These are phyloP conservation scores for Phytophthora podocarpi DNA, from an alignment of 352 stramenopile genomes.

Conservation along the genomic window DNA sequence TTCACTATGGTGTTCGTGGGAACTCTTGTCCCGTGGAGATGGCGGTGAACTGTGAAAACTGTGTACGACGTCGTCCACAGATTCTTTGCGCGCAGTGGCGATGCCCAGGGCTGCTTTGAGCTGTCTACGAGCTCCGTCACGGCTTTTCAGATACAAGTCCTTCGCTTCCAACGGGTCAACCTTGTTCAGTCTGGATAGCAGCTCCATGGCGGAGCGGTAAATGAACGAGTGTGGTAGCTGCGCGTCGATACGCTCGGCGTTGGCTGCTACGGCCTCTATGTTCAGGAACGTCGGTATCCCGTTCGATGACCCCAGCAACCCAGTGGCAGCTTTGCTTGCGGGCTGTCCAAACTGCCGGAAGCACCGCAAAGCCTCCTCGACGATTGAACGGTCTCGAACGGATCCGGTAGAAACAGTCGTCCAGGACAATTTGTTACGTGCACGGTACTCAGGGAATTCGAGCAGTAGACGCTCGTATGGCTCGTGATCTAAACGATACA, in stretches of 20 bases:
- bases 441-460: slow-evolving; percentile 72
- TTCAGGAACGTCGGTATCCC: neutral
- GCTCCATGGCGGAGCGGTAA: slow-evolving; percentile 55
- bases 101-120: slow-evolving; percentile 20
- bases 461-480: slow-evolving; percentile 66
- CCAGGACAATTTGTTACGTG: slow-evolving; percentile 58
- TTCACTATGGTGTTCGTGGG: slow-evolving; percentile 10
- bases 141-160: slow-evolving; percentile 45
- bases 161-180: slow-evolving; percentile 60
- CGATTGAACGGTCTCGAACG: neutral
- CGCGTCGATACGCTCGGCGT: slow-evolving; percentile 42
- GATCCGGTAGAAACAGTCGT: slow-evolving; percentile 31
- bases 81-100: slow-evolving; percentile 7
- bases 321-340: neutral
- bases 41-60: slow-evolving; percentile 18
- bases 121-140: slow-evolving; percentile 43
- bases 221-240: slow-evolving; percentile 54
- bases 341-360: neutral
- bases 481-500: slow-evolving; percentile 71
- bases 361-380: slow-evolving; percentile 17
- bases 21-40: neutral
- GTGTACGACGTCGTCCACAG: slow-evolving; percentile 3
- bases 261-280: slow-evolving; percentile 8
- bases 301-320: slow-evolving; percentile 5
- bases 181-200: slow-evolving; percentile 46